phyloP scores from a whole-genome alignment of 2,329 filamentous ascomycete species.

The Botryotinia calthae region DNA sequence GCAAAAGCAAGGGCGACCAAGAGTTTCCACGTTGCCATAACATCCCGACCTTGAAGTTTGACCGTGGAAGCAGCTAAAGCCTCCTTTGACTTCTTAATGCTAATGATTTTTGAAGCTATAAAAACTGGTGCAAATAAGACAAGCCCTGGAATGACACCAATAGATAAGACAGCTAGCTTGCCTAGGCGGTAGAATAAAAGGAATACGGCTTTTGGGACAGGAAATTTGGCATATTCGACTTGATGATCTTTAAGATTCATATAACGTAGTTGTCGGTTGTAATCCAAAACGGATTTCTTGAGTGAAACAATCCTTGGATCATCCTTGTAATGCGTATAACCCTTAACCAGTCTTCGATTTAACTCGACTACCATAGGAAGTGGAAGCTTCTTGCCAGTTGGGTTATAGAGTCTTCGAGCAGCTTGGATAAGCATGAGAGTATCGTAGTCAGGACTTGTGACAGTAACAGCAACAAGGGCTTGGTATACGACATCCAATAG shows the following conservation, averaged over 20 bases:
- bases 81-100: slow-evolving; percentile 71
- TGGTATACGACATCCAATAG: slow-evolving; percentile 62
- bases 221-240: slow-evolving; percentile 48
- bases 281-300: slow-evolving; percentile 37
- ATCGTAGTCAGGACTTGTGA: slow-evolving; percentile 92
- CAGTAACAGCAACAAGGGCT: slow-evolving; percentile 81
- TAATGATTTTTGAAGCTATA: slow-evolving; percentile 73
- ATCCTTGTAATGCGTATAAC: slow-evolving; percentile 55
- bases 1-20: slow-evolving; percentile 83
- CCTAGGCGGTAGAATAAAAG: slow-evolving; percentile 76
- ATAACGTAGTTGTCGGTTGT: slow-evolving; percentile 60
- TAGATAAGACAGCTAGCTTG: slow-evolving; percentile 72
- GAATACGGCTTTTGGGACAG: slow-evolving; percentile 53
- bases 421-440: slow-evolving; percentile 89
- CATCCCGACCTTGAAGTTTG: slow-evolving; percentile 82
- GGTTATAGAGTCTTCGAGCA: slow-evolving; percentile 87
- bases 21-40: slow-evolving; percentile 86
- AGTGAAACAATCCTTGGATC: slow-evolving; percentile 24
- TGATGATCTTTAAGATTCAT: slow-evolving; percentile 26
- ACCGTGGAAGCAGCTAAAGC: slow-evolving; percentile 82
- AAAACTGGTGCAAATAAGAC: slow-evolving; percentile 87
- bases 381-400: slow-evolving; percentile 50
- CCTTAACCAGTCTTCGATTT: slow-evolving; percentile 84
- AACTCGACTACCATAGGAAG: slow-evolving; percentile 55
- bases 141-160: slow-evolving; percentile 81